Conservation (phyloP, 108 stramenopile genomes). For the Cylindrotheca closterium region DNA sequence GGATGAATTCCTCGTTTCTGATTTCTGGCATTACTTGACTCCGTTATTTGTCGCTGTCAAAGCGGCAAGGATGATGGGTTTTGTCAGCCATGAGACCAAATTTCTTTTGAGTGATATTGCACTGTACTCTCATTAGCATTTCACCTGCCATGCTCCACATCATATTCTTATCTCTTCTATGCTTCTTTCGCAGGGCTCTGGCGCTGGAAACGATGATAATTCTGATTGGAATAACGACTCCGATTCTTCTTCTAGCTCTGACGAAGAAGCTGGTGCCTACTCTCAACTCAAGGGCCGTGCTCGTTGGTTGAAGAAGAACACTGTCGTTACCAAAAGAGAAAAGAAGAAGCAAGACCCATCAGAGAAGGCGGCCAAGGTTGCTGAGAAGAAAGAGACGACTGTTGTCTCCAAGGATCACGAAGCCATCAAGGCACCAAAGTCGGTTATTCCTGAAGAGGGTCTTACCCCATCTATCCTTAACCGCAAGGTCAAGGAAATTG, state of each 20-base stretch:
- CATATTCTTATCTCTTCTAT: slow-evolving; percentile 11
- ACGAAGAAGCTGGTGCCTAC: slow-evolving; percentile 61
- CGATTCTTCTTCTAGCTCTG: slow-evolving; percentile 35
- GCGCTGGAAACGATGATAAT: slow-evolving; percentile 11
- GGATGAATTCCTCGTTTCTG: slow-evolving; percentile 99
- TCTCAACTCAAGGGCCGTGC: slow-evolving; percentile 93
- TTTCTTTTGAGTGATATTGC: slow-evolving; percentile 29
- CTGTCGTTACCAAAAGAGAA: slow-evolving; percentile 78
- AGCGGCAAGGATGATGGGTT: slow-evolving; percentile 54
- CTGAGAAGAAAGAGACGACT: slow-evolving; percentile 43
- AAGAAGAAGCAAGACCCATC: slow-evolving; percentile 57
- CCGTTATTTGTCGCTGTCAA: slow-evolving; percentile 76
- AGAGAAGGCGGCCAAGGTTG: slow-evolving; percentile 42
- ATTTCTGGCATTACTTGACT: slow-evolving; percentile 39
- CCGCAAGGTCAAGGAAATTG: slow-evolving; percentile 83
- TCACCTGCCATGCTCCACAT: background rate
- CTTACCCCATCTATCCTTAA: slow-evolving; percentile 71
- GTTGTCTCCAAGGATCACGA: slow-evolving; percentile 38
- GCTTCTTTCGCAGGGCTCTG: slow-evolving; percentile 22
- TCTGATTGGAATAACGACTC: slow-evolving; percentile 56
- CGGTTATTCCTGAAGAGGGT: slow-evolving; percentile 57
- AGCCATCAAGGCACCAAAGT: slow-evolving; percentile 53
- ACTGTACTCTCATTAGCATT: background rate
- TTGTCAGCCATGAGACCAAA: slow-evolving; percentile 80
- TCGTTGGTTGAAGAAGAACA: slow-evolving; percentile 91